A percentile compares a stretch with the other conserved stretches of the same genome.
These are phyloP conservation scores for Sanghuangporus baumii DNA, from an alignment of 1,284 basidiomycete genomes.

Conservation along the genomic window DNA sequence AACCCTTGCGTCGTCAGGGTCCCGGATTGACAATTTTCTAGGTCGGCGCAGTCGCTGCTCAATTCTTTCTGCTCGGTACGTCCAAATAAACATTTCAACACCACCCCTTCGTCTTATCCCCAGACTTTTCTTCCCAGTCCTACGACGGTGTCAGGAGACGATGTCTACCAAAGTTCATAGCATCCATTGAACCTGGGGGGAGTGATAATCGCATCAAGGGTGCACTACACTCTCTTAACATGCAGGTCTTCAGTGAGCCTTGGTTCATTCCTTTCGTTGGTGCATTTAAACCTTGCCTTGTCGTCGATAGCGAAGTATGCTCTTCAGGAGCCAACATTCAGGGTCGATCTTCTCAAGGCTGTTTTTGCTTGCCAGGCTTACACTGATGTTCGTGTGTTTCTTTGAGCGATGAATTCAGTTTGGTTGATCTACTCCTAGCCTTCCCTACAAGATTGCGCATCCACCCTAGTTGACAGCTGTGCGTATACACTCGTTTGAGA, in stretches of 20 bases:
- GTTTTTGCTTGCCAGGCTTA: slow-evolving; percentile 63
- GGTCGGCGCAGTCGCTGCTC: slow-evolving; percentile 55
- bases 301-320: slow-evolving; percentile 46
- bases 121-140: slow-evolving; percentile 33
- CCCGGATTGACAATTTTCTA: slow-evolving; percentile 23
- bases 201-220: slow-evolving; percentile 92
- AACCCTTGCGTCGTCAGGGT: too few relatives aligned
- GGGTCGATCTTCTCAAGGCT: slow-evolving; percentile 41
- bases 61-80: slow-evolving; percentile 48
- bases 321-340: slow-evolving; percentile 44
- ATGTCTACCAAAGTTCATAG: slow-evolving; percentile 62
- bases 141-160: slow-evolving; percentile 75
- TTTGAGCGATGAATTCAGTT: background rate
- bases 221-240: slow-evolving; percentile 80
- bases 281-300: background rate
- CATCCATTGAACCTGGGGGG: slow-evolving; percentile 64
- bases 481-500: slow-evolving; percentile 18
- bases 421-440: slow-evolving; percentile 34
- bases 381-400: slow-evolving; percentile 45
- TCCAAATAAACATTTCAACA: background rate
- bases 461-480: slow-evolving; percentile 61
- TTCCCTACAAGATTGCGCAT: slow-evolving; percentile 62
- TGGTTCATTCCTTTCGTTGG: background rate
- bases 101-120: background rate
- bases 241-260: slow-evolving; percentile 48